These are phyloP conservation scores for Dimocarpus longan DNA, from an alignment of 345 rosid genomes.

Conservation along the genomic window DNA sequence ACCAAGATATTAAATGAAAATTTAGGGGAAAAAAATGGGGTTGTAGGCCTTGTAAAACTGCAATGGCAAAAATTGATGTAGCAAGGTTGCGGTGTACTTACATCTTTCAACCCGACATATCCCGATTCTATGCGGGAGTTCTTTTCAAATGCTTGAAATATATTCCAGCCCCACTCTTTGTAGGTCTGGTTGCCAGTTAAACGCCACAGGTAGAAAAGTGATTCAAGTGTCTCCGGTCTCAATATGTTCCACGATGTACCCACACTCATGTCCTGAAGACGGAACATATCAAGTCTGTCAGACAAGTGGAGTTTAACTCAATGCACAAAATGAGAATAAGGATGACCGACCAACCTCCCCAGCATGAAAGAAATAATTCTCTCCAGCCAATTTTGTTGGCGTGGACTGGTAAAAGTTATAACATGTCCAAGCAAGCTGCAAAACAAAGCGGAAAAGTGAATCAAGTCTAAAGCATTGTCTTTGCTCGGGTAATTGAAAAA, in stretches of 20 bases:
- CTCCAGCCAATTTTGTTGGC: slow-evolving; percentile 93
- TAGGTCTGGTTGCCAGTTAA: slow-evolving; percentile 91
- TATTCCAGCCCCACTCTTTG: slow-evolving; percentile 99
- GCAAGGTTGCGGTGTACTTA: slow-evolving; percentile 38
- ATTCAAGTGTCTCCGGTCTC: slow-evolving; percentile 97
- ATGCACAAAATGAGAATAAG: background rate
- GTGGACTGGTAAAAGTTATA: slow-evolving; percentile 95
- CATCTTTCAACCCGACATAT: slow-evolving; percentile 96
- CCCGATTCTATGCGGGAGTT: slow-evolving; percentile 84
- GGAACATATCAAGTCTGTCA: background rate
- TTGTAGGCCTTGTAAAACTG: background rate
- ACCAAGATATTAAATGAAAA: background rate
- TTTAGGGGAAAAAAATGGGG: background rate
- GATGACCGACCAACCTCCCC: slow-evolving; percentile 56
- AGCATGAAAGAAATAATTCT: slow-evolving; percentile 80
- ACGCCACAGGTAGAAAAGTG: slow-evolving; percentile 94
- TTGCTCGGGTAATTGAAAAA: background rate
- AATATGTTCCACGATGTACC: slow-evolving; percentile 97
- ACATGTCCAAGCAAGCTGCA: slow-evolving; percentile 99
- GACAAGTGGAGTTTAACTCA: background rate
- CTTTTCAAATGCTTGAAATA: slow-evolving; percentile 92
- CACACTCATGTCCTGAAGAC: slow-evolving; percentile 87
- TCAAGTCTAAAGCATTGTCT: slow-evolving; percentile 9
- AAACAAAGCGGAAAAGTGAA: background rate
- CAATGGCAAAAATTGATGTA: background rate